These are phyloP conservation scores for Ogataea pignaliae DNA, from an alignment of 805 yeast species.

Conservation along the genomic window DNA sequence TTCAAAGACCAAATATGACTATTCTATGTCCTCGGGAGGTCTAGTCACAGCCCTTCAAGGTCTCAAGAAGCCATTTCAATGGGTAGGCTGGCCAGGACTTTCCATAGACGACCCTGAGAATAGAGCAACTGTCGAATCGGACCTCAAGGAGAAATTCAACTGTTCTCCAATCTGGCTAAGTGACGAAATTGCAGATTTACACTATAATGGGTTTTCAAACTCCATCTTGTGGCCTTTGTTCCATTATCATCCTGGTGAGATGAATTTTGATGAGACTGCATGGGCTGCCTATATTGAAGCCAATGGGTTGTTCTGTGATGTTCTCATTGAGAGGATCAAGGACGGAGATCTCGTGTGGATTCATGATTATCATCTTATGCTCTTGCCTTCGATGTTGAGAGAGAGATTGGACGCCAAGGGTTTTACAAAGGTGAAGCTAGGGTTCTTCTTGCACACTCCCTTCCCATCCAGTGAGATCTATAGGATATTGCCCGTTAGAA, in stretches of 20 bases:
- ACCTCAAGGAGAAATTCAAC: constrained; percentile 70
- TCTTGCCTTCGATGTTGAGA: constrained; percentile 84
- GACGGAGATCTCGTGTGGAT: constrained; percentile 95
- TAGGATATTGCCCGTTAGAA: constrained; percentile 91
- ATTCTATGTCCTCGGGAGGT: constrained; percentile 95
- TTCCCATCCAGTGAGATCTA: constrained; percentile 97
- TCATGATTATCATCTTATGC: constrained; percentile 96
- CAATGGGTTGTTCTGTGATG: constrained; percentile 73
- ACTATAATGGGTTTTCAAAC: constrained; percentile 93
- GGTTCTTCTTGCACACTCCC: constrained; percentile 95
- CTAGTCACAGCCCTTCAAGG: constrained; percentile 95
- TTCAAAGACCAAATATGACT: constrained; percentile 60
- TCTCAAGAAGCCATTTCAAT: constrained; percentile 80
- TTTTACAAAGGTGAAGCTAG: constrained; percentile 62
- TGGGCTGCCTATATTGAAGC: constrained; percentile 98
- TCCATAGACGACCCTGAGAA: constrained; percentile 73
- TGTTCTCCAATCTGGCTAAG: constrained; percentile 86
- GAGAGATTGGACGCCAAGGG: constrained; percentile 45
- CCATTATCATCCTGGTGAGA: constrained; percentile 99
- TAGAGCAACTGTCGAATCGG: constrained; percentile 61
- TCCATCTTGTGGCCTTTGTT: constrained; percentile 96
- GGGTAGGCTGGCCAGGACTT: constrained; percentile 99
- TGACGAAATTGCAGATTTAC: constrained; percentile 90
- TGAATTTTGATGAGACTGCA: constrained; percentile 94
- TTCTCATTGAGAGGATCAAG: constrained; percentile 60